A percentile compares a stretch with the other conserved stretches of the same genome.
Evolutionary conservation across 768 basidiomycete genomes (phyloP).

Genomic region (Podaxis sp.): DNA sequence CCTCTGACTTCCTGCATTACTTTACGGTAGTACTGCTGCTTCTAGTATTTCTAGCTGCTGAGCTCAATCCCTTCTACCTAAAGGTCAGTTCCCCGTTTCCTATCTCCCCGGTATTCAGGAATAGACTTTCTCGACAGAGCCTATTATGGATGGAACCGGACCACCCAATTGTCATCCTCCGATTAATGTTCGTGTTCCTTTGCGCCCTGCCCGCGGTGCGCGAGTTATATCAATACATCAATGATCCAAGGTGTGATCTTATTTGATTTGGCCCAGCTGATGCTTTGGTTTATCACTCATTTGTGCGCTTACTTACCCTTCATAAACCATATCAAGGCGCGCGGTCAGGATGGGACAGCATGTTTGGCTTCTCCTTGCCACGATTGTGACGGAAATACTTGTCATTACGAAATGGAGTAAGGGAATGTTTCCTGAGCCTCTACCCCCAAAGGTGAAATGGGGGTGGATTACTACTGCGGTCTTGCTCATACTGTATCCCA

Average conservation of each 20-base stretch:
- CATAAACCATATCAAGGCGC: slow-evolving; percentile 42
- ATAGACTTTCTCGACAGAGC: slow-evolving; percentile 33
- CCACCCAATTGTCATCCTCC: slow-evolving; percentile 78
- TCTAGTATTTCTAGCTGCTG: slow-evolving; percentile 78
- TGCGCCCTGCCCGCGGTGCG: slow-evolving; percentile 86
- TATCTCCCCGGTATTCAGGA: neutral
- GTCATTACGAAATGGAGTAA: slow-evolving; percentile 83
- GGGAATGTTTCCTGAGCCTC: slow-evolving; percentile 63
- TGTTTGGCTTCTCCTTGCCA: slow-evolving; percentile 83
- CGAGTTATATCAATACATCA: slow-evolving; percentile 83
- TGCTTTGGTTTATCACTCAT: neutral
- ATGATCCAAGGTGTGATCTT: slow-evolving; percentile 63
- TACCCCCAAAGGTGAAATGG: slow-evolving; percentile 62
- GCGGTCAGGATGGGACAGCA: slow-evolving; percentile 91
- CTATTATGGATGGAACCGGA: slow-evolving; percentile 88
- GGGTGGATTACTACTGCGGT: slow-evolving; percentile 62
- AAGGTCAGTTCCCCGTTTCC: slow-evolving; percentile 49
- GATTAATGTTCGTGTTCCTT: slow-evolving; percentile 75
- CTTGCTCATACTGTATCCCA: slow-evolving; percentile 70
- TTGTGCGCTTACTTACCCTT: neutral
- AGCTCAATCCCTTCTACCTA: slow-evolving; percentile 86
- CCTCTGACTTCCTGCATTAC: slow-evolving; percentile 72
- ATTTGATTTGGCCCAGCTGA: slow-evolving; percentile 11
- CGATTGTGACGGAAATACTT: slow-evolving; percentile 79
- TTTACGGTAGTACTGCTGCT: slow-evolving; percentile 73